Base-by-base conservation (phyloP, 2,329 filamentous ascomycete genomes). In the Ceratocystis destructans region DNA sequence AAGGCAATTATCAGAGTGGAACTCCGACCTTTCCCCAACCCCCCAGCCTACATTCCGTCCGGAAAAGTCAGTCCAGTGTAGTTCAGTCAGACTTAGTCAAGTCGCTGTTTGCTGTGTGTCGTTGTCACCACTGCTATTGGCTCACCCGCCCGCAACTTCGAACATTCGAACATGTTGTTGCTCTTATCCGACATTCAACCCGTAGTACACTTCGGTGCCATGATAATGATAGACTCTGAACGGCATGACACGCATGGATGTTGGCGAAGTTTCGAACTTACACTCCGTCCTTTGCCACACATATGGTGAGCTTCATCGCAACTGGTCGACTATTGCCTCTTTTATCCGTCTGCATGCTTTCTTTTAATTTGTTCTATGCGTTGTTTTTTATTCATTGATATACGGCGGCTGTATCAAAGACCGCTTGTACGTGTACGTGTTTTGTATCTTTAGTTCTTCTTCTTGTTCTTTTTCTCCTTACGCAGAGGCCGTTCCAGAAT, bases 401-500 rank as follows among this genome's bases (percentile, higher is more conserved):
- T 41, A 28, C 46, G 20, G 5, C 41, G 48, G 28, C 37, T 28
- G 37, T 64, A 50, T 62, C 50, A 59, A 8, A 45, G 31, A 31
- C 31, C 28, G 25, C 37, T 15, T 41, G 37, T 37, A 37, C 33
- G 53, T 25, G 22, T 53, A 25, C 15, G 12, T 57, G 53, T 61
- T 57, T 48, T 45, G 31, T 65, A 44, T 48, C 73, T 71, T 64
- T 73, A 67, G 62, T 67, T 84, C 83, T 87, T 87, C 83, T 88
- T 88, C 77, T 87, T 88, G 81, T 88, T 85, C 83, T 89, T 91
- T 84, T 92, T 95, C 82, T 91, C 93, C 81, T 89, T 94, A 81
- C 90, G 90, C 72, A 96, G 78, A 41, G 93, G 93, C 77, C 89
- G 89, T 79, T 94, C 91, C 64, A 99, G 83, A 70, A 97, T 93